Evolutionary conservation across 129 eudicot genomes (phyloP).

Genomic region (Flaveria ramosissima): DNA sequence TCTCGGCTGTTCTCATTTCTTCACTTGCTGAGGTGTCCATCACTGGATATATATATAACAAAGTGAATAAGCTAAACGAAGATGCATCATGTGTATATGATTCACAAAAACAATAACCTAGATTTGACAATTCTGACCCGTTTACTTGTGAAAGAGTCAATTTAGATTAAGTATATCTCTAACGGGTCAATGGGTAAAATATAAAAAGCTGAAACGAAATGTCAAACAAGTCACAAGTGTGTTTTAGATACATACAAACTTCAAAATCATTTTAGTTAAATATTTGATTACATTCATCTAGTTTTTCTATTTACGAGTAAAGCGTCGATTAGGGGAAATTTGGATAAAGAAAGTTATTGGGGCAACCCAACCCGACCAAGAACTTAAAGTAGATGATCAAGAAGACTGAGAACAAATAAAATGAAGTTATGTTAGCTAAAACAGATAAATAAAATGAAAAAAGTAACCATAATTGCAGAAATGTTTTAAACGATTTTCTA

Average conservation of each 20-base stretch:
- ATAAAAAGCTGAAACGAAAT: background rate
- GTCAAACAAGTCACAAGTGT: background rate
- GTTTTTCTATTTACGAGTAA: background rate
- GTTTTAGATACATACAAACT: background rate
- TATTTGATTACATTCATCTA: background rate
- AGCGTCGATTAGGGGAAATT: background rate
- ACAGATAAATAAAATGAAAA: background rate
- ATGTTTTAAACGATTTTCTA: background rate
- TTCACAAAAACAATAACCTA: background rate
- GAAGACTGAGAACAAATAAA: background rate
- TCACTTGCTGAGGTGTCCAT: slow-evolving; percentile 48
- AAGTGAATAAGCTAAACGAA: background rate
- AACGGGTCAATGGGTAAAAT: background rate
- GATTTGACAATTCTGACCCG: background rate
- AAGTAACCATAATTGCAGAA: background rate
- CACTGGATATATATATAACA: slow-evolving; percentile 35
- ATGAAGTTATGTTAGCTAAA: background rate
- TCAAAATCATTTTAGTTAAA: background rate
- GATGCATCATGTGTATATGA: slow-evolving; percentile 13
- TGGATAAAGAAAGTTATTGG: background rate
- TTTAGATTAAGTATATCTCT: background rate
- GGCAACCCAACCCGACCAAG: background rate
- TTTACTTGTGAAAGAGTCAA: background rate
- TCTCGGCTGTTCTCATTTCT: slow-evolving; percentile 43
- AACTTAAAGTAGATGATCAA: background rate